These are phyloP conservation scores for Boletus fagicola DNA, from an alignment of 768 basidiomycete species.

Conservation along the genomic window DNA sequence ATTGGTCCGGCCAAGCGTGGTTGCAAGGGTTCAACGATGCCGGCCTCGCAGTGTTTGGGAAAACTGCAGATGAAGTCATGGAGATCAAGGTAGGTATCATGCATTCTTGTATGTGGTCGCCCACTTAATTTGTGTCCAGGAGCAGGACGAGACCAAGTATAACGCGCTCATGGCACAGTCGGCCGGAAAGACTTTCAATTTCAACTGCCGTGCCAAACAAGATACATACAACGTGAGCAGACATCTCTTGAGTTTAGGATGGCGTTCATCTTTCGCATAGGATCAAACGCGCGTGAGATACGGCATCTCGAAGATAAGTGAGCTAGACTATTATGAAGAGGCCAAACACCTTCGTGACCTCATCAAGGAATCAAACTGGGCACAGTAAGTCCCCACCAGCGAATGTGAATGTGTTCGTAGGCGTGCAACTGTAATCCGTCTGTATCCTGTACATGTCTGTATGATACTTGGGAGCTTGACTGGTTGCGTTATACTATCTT, in stretches of 20 bases:
- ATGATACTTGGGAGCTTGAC: neutral
- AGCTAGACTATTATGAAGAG: slow-evolving; percentile 70
- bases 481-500: neutral
- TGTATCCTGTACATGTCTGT: slow-evolving; percentile 7
- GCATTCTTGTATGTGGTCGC: neutral
- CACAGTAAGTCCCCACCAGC: slow-evolving; percentile 23
- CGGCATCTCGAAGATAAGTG: slow-evolving; percentile 65
- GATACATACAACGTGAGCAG: slow-evolving; percentile 77
- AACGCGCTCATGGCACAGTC: slow-evolving; percentile 60
- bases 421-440: neutral
- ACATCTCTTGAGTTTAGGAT: neutral
- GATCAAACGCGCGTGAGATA: slow-evolving; percentile 82
- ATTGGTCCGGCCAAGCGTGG: slow-evolving; percentile 89
- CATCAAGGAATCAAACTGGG: slow-evolving; percentile 58
- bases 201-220: slow-evolving; percentile 82
- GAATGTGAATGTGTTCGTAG: neutral
- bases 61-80: slow-evolving; percentile 74
- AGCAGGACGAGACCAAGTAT: slow-evolving; percentile 57
- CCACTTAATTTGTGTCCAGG: slow-evolving; percentile 37
- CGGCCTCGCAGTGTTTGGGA: slow-evolving; percentile 72
- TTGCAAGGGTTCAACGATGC: slow-evolving; percentile 94
- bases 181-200: slow-evolving; percentile 71
- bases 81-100: slow-evolving; percentile 56
- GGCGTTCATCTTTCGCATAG: slow-evolving; percentile 37
- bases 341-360: slow-evolving; percentile 55